Evolutionary conservation across 139 green algal genomes (phyloP), one percentile per base, ranked within the genome.

Genomic region (Pseudopediastrum boryanum): DNA sequence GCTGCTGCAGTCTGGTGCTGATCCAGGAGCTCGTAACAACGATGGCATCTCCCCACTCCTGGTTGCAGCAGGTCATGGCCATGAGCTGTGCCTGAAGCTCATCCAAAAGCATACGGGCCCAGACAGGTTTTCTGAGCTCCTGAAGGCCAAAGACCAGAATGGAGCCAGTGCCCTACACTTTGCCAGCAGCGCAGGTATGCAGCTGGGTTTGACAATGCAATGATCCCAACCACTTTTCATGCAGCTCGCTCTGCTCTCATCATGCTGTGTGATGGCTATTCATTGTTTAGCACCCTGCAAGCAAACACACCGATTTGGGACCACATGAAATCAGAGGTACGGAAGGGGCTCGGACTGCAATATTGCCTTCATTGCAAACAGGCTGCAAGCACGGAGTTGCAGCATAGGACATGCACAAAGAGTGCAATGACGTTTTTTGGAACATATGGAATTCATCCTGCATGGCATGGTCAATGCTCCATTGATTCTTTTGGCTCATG

Each of bases 11-110:
- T 39, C 64, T 33, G 64, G 64, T 69, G 71, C 71, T 38, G 36
- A 39, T 39, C 25, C 71, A 35, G 38, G 13, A 13, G 39, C 39
- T 21, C 7, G 25, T n/a, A 78, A 78, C 29, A 29, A 54, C 27
- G 71, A 56, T 2, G 56, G 71, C 54, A 69, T 78, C 54, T 61
- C 52, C 2, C 54, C 71, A 13, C 54, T 78, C 27, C 71, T 78
- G 29, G 71, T 56, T 41, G 71, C 71, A n/a, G 54, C 71, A 27
- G 71, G 71, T n/a, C 71, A 69, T 6, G 71, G 71, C 10, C 71
- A 78, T 29, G 38, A 19, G 2, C n/a, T 16, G 41, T 68, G 51
- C n/a, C 13, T 78, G 71, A 29, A 58, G 54, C 71, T 78, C 54
- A 54, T 78, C 54, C 39, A 41, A 41, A 19, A 56, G 1, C 66